Conservation (phyloP, 495 filamentous ascomycete genomes). For the Penicillium roqueforti region DNA sequence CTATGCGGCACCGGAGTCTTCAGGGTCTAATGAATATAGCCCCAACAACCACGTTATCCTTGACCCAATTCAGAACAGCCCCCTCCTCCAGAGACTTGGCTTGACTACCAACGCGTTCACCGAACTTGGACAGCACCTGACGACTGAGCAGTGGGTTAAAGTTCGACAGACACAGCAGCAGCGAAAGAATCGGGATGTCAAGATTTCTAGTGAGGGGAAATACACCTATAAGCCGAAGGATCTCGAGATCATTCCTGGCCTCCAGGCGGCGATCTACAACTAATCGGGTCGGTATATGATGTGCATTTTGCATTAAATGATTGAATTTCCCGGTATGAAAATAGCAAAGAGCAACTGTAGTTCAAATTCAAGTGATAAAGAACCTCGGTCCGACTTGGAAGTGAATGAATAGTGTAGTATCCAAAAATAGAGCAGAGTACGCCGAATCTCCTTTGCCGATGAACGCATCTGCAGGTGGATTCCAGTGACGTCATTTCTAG, state of each 20-base stretch:
- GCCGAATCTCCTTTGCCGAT: no score
- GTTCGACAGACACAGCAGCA: constrained; percentile 41
- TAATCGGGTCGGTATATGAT: constrained; percentile 14
- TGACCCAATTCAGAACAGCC: constrained; percentile 42
- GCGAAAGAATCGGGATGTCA: constrained; percentile 37
- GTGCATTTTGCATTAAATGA: neutral
- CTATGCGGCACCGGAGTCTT: neutral
- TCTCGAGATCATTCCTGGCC: constrained; percentile 45
- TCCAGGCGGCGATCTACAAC: constrained; percentile 43
- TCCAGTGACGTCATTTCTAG: constrained; percentile 23
- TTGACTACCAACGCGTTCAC: constrained; percentile 33
- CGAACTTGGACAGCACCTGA: constrained; percentile 32
- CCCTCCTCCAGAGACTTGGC: constrained; percentile 39
- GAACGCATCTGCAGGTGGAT: neutral
- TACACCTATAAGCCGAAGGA: constrained; percentile 38
- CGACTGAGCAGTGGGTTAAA: constrained; percentile 34
- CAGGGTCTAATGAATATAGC: constrained; percentile 8
- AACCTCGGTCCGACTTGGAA: no score
- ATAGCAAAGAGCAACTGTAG: neutral
- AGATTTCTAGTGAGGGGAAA: constrained; percentile 37
- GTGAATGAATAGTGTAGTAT: no score
- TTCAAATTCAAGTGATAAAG: neutral
- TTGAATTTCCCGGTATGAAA: no score
- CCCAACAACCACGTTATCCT: constrained; percentile 38
- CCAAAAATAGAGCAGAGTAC: neutral